Conservation (phyloP, 2,329 filamentous ascomycete species). For the Escovopsis sp. region DNA sequence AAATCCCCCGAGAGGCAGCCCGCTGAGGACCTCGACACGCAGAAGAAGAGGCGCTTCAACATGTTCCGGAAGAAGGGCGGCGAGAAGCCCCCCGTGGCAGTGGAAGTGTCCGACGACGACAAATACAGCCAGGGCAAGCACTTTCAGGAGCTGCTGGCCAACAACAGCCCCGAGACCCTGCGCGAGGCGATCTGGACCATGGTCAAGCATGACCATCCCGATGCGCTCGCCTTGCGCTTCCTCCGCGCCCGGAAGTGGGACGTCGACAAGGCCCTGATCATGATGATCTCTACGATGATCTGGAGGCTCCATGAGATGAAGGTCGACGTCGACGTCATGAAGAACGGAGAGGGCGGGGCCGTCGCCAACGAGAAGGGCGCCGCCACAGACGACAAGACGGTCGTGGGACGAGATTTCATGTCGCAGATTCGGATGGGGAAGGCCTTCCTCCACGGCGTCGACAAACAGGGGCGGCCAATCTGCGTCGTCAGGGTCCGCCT, state of each 20-base stretch:
- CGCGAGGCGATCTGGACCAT: constrained; percentile 78
- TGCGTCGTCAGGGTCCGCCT: constrained; percentile 73
- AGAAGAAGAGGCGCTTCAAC: constrained; percentile 57
- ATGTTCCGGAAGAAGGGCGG: constrained; percentile 54
- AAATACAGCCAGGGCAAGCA: constrained; percentile 87
- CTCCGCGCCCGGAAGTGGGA: constrained; percentile 91
- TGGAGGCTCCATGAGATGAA: constrained; percentile 76
- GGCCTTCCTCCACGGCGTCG: constrained; percentile 77
- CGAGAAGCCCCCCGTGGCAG: constrained; percentile 12
- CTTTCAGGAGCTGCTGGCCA: constrained; percentile 68
- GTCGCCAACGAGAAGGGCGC: constrained; percentile 40
- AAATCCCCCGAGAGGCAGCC: neutral
- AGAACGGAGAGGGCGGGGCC: constrained; percentile 55
- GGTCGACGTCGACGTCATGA: constrained; percentile 80
- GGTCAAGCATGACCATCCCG: constrained; percentile 91
- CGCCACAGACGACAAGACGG: constrained; percentile 48
- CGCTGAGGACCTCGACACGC: constrained; percentile 30
- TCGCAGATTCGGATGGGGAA: constrained; percentile 79
- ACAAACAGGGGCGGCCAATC: constrained; percentile 73
- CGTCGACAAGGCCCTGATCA: constrained; percentile 78
- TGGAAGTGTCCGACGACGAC: constrained; percentile 49
- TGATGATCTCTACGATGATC: constrained; percentile 87
- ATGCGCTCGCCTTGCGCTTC: constrained; percentile 70
- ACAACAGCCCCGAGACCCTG: constrained; percentile 62
- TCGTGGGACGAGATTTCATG: constrained; percentile 58